A percentile compares a stretch with the other conserved stretches of the same genome.
These are phyloP conservation scores for Neolentinus lepideus DNA, from an alignment of 1,284 basidiomycete species.

Conservation along the genomic window DNA sequence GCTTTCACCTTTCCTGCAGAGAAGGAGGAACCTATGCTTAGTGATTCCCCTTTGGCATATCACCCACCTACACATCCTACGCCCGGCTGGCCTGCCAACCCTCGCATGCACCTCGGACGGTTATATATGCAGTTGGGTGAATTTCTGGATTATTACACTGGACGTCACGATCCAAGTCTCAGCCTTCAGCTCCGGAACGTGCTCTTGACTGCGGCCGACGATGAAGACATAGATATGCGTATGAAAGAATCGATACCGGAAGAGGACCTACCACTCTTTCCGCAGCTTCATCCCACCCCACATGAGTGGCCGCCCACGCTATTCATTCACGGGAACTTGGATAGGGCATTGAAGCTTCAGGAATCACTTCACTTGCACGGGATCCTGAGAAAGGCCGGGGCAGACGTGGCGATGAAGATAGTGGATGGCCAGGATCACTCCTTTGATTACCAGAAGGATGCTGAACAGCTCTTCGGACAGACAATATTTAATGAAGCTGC, in stretches of 20 bases:
- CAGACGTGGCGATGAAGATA: no score
- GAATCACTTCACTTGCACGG: constrained; percentile 22
- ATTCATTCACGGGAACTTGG: constrained; percentile 46
- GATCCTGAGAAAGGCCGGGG: neutral
- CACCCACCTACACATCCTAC: constrained; percentile 34
- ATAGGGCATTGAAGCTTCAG: constrained; percentile 40
- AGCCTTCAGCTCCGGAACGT: constrained; percentile 32
- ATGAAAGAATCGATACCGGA: constrained; percentile 25
- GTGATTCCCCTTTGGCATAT: constrained; percentile 43
- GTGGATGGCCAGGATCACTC: neutral
- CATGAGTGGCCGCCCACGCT: constrained; percentile 44
- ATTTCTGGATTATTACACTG: constrained; percentile 56
- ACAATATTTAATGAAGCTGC: neutral
- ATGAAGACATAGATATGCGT: neutral
- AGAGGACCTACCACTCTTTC: constrained; percentile 37
- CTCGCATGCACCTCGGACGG: constrained; percentile 48
- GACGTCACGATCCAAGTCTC: constrained; percentile 44
- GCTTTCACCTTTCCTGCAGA: neutral
- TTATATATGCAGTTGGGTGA: constrained; percentile 53
- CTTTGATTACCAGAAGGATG: neutral
- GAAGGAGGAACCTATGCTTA: constrained; percentile 13
- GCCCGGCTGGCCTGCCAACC: constrained; percentile 53
- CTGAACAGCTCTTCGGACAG: neutral
- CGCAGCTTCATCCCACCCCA: constrained; percentile 32
- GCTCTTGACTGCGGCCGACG: constrained; percentile 9